Percentiles rank a stretch among this genome's conserved stretches.
Evolutionary conservation across 805 yeast species (phyloP).

Genomic region (Wickerhamiella domercqiae): DNA sequence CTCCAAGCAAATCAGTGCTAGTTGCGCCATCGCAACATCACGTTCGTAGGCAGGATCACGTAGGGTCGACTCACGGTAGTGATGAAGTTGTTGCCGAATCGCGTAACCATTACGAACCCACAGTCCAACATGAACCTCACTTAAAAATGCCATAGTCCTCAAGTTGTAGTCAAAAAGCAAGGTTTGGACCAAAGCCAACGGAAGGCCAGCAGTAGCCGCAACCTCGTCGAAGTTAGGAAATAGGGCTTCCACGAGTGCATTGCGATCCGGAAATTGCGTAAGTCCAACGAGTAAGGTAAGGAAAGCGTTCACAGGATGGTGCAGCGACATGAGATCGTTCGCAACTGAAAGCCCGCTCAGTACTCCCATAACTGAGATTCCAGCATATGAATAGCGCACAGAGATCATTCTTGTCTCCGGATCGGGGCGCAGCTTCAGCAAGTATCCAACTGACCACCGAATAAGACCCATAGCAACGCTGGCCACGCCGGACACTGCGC

Average conservation of each 20-base stretch:
- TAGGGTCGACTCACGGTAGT: slow-evolving; percentile 62
- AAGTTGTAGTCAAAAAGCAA: slow-evolving; percentile 57
- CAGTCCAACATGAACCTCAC: slow-evolving; percentile 75
- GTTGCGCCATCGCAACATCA: slow-evolving; percentile 61
- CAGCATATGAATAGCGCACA: slow-evolving; percentile 1
- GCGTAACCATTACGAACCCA: slow-evolving; percentile 94
- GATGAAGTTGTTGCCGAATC: slow-evolving; percentile 59
- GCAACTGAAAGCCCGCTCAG: slow-evolving; percentile 21
- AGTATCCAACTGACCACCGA: slow-evolving; percentile 16
- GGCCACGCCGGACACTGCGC: slow-evolving; percentile 13
- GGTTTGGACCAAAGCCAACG: slow-evolving; percentile 13
- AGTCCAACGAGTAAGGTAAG: slow-evolving; percentile 56
- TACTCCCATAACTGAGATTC: not conserved
- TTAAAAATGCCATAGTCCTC: slow-evolving; percentile 55
- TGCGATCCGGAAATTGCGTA: slow-evolving; percentile 18
- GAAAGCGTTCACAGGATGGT: slow-evolving; percentile 69
- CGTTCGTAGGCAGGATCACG: slow-evolving; percentile 71
- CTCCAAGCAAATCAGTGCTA: slow-evolving; percentile 37
- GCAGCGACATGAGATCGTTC: slow-evolving; percentile 42
- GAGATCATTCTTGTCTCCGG: too few species aligned
- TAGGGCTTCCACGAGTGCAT: slow-evolving; percentile 16
- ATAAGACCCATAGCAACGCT: slow-evolving; percentile 16
- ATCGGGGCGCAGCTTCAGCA: not conserved
- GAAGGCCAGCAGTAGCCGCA: slow-evolving; percentile 4
- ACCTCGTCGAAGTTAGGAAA: slow-evolving; percentile 4